A percentile compares a stretch with the other conserved stretches of the same genome.
Conservation (phyloP, 148 eudicot species). For the Rhododendron williamsianum region DNA sequence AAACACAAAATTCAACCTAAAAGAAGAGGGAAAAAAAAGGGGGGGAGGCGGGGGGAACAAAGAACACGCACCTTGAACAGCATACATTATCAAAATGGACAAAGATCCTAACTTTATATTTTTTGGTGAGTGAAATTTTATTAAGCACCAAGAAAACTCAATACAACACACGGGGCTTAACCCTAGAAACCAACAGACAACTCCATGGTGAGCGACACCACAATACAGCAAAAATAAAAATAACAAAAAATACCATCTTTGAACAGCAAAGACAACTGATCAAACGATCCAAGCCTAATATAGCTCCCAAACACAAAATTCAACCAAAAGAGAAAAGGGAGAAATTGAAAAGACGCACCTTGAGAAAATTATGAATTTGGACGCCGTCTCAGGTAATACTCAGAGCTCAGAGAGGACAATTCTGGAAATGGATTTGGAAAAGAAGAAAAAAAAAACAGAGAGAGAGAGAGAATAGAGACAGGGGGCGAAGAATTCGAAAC, state of each 20-base stretch:
- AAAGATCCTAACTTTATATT: not conserved
- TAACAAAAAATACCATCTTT: not conserved
- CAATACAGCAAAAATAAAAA: too few relatives aligned
- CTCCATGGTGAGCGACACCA: not conserved
- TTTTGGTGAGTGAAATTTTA: not conserved
- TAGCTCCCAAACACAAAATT: not conserved
- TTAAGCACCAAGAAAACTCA: not conserved
- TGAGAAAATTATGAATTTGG: not conserved
- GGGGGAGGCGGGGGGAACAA: too few relatives aligned
- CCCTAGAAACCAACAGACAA: not conserved
- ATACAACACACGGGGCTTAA: not conserved
- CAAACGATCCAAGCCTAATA: slow-evolving; percentile 4
- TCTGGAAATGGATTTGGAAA: not conserved
- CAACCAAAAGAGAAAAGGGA: not conserved
- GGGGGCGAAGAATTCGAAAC: not conserved
- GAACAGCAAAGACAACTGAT: slow-evolving; percentile 6
- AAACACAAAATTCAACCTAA: not conserved
- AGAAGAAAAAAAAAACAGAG: not conserved
- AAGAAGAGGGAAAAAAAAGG: not conserved
- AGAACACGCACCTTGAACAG: not conserved
- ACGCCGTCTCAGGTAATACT: not conserved
- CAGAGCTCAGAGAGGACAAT: not conserved
- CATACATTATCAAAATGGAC: not conserved
- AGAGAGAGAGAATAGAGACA: not conserved
- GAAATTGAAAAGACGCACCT: slow-evolving; percentile 15